phyloP scores from a whole-genome alignment of 2,329 filamentous ascomycete genomes.

The Cercospora sojina region DNA sequence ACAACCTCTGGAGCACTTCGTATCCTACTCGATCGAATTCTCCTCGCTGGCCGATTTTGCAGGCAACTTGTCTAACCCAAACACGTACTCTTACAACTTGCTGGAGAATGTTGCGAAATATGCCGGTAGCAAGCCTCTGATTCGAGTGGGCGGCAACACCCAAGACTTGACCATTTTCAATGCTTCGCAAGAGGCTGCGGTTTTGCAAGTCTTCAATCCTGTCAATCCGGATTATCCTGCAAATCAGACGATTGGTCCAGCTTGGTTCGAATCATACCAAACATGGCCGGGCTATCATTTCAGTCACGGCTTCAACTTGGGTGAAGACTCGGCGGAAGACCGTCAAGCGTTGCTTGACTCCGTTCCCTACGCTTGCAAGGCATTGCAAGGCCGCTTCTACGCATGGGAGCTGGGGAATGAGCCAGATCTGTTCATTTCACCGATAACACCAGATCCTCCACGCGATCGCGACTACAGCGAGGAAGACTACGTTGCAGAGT shows the following conservation, averaged over 20 bases:
- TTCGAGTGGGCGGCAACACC: constrained; percentile 64
- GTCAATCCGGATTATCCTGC: constrained; percentile 58
- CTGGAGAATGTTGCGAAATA: constrained; percentile 56
- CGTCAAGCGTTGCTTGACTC: constrained; percentile 55
- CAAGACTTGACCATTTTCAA: constrained; percentile 65
- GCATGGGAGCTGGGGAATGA: constrained; percentile 66
- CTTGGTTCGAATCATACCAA: constrained; percentile 62
- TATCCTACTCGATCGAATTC: constrained; percentile 55
- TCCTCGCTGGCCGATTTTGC: constrained; percentile 55
- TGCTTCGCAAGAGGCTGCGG: constrained; percentile 49
- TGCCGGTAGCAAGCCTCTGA: constrained; percentile 57
- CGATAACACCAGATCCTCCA: constrained; percentile 53
- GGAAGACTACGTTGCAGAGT: constrained; percentile 56
- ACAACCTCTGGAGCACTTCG: constrained; percentile 45
- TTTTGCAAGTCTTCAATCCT: constrained; percentile 54
- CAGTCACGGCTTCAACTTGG: constrained; percentile 62
- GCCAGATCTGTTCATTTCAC: constrained; percentile 58
- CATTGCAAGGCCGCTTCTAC: constrained; percentile 54
- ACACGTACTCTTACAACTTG: constrained; percentile 60
- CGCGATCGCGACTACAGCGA: constrained; percentile 51
- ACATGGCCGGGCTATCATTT: constrained; percentile 58
- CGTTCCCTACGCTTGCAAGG: constrained; percentile 58
- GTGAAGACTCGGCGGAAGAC: constrained; percentile 52
- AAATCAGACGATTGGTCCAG: constrained; percentile 59
- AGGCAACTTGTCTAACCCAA: constrained; percentile 56